Evolutionary conservation across 169 alveolate species (phyloP).

Genomic region (Toxoplasma gondii): DNA sequence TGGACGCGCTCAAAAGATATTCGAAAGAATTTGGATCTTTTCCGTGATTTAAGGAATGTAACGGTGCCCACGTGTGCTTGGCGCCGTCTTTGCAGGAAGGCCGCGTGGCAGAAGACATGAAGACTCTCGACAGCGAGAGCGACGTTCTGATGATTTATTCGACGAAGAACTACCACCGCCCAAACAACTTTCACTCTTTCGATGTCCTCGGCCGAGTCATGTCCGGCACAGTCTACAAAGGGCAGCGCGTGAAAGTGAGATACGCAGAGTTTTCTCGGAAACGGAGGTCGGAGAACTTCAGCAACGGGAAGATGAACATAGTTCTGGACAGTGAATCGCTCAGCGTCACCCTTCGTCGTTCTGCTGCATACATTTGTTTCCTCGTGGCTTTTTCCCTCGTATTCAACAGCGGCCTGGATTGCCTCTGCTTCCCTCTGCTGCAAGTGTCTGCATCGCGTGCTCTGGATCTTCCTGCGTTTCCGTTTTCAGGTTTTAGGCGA

Average conservation of each 20-base stretch:
- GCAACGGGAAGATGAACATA: neutral
- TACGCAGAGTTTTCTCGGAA: constrained; percentile 73
- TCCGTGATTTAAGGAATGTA: no score
- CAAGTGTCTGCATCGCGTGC: no score
- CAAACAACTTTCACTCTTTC: constrained; percentile 87
- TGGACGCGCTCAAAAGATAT: no score
- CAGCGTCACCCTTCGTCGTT: neutral
- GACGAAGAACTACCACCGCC: constrained; percentile 94
- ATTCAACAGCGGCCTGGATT: no score
- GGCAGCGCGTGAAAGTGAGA: constrained; percentile 92
- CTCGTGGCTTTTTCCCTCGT: no score
- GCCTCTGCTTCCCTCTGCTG: no score
- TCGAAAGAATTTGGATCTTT: no score
- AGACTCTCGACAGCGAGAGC: constrained; percentile 81
- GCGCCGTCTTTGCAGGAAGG: constrained; percentile 58
- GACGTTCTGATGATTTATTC: constrained; percentile 86
- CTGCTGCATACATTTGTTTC: no score
- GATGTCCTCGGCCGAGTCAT: constrained; percentile 96
- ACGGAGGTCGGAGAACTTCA: constrained; percentile 62
- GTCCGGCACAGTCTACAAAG: constrained; percentile 96
- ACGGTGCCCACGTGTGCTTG: no score
- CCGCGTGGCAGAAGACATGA: constrained; percentile 72
- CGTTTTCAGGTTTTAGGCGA: constrained; percentile 36
- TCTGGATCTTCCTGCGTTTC: neutral
- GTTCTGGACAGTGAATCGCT: neutral